Evolutionary conservation across 2,329 filamentous ascomycete genomes (phyloP).

Genomic region (Neofusicoccum laricinum): DNA sequence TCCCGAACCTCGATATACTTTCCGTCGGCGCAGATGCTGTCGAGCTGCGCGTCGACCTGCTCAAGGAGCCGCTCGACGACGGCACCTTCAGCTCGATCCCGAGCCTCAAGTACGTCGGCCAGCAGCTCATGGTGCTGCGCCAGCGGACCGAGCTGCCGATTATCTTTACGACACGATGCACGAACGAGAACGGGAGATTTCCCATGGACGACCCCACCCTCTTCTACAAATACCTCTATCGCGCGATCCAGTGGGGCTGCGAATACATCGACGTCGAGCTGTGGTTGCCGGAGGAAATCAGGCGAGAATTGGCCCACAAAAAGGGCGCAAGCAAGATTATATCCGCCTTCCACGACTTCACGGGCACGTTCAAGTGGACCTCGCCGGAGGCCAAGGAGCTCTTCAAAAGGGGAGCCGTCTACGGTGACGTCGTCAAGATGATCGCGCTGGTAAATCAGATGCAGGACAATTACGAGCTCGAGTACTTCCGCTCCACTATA

Average conservation of each 20-base stretch:
- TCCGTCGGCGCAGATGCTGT: slow-evolving; percentile 85
- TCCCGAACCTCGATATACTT: slow-evolving; percentile 82
- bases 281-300: slow-evolving; percentile 77
- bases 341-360: slow-evolving; percentile 90
- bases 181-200: slow-evolving; percentile 76
- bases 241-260: slow-evolving; percentile 83
- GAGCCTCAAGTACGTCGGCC: slow-evolving; percentile 78
- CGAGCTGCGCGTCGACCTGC: slow-evolving; percentile 77
- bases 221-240: slow-evolving; percentile 76
- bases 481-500: slow-evolving; percentile 80
- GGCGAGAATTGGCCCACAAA: slow-evolving; percentile 63
- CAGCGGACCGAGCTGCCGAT: slow-evolving; percentile 86
- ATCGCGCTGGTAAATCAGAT: slow-evolving; percentile 78
- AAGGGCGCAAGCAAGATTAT: slow-evolving; percentile 81
- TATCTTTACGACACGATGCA: slow-evolving; percentile 83
- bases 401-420: slow-evolving; percentile 68
- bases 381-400: slow-evolving; percentile 68
- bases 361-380: slow-evolving; percentile 79
- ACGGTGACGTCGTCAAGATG: slow-evolving; percentile 88
- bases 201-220: slow-evolving; percentile 75
- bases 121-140: slow-evolving; percentile 80
- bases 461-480: slow-evolving; percentile 85
- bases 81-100: slow-evolving; percentile 65
- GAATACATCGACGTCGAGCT: slow-evolving; percentile 89
- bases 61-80: slow-evolving; percentile 67